Evolutionary conservation across 164 flowering plant species (phyloP), one percentile per base, ranked within the genome.

Genomic region (Pachysandra terminalis): DNA sequence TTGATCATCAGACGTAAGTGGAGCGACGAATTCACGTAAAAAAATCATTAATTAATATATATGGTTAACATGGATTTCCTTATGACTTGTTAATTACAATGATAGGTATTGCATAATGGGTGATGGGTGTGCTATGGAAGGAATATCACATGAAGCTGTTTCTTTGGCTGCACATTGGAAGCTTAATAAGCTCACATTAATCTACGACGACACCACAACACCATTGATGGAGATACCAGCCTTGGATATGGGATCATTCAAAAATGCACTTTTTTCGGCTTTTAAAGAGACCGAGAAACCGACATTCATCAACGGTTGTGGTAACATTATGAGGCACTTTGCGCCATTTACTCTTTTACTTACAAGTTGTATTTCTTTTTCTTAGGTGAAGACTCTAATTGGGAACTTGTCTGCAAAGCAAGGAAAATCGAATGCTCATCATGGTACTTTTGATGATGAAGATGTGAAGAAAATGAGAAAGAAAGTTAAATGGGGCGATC

Each of bases 81-180:
- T n/a, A n/a, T n/a, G n/a, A 22, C 21, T 69, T 37, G 37, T 56
- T 64, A 19, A n/a, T 56, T 41, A 49, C 49, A 10, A 17, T 25
- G 25, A 10, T 65, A 86, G 90, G 58, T 86, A 70, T 73, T 78
- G 83, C 52, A 82, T 86, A 19, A 73, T 86, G 81, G 87, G 88
- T 51, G 90, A 86, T 78, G 88, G 88, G 0, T 86, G 88, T 75
- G 80, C 79, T n/a, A n/a, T n/a, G n/a, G n/a, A n/a, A n/a, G n/a
- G n/a, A n/a, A n/a, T n/a, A n/a, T n/a, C n/a, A n/a, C n/a, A n/a
- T n/a, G n/a, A n/a, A n/a, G n/a, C n/a, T n/a, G n/a, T n/a, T n/a
- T n/a, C n/a, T n/a, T n/a, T n/a, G n/a, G n/a, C n/a, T n/a, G n/a
- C n/a, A n/a, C n/a, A n/a, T n/a, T n/a, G n/a, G n/a, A n/a, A n/a